Evolutionary conservation across 306 rosid species (phyloP), one percentile per base, ranked within the genome.

Genomic region (Dalbergia oliveri): DNA sequence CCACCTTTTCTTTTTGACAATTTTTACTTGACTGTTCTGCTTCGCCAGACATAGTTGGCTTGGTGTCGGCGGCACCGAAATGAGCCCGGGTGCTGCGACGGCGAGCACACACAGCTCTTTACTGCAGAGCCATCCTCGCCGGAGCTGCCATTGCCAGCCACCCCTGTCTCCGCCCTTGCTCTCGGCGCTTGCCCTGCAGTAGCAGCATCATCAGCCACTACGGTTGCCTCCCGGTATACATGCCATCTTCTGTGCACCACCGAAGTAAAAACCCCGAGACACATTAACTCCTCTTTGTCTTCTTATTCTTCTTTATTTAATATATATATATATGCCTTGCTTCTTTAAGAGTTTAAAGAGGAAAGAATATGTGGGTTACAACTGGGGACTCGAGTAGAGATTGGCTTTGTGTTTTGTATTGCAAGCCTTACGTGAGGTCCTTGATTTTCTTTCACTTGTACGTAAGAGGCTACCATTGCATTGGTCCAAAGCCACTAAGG

Each of bases 51-150:
- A 49, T 90, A 93, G 81, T 81, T 84, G 14, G 72, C 86, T 6
- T 33, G 90, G 62, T 93, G 97, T 16, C 78, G 88, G 76, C 96
- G 87, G 72, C 97, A 93, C 75, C 96, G 91, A 62, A 93, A 93
- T 43, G 97, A 93, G 4, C 97, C 94, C 0, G 94, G 91, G 62
- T 93, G 97, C 73, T 34, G 70, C 0, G 97, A 88, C 41, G 96
- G 97, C 14, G 96, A 93, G 72, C 97, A 93, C 84, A 85, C 23
- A 18, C 97, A 92, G 72, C 37, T 81, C 86, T 70, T 82, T 5
- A 3, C 15, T 0, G 74, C 23, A 26, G 31, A 26, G 34, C 84
- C 76, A 11, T 18, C 68, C 5, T 58, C 35, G 6, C 53, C 57
- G 31, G 56, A 65, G 45, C 81, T 47, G 1, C 73, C 79, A 8